These are phyloP conservation scores for Xanthoconium separans DNA, from an alignment of 1,284 basidiomycete genomes.

Conservation along the genomic window DNA sequence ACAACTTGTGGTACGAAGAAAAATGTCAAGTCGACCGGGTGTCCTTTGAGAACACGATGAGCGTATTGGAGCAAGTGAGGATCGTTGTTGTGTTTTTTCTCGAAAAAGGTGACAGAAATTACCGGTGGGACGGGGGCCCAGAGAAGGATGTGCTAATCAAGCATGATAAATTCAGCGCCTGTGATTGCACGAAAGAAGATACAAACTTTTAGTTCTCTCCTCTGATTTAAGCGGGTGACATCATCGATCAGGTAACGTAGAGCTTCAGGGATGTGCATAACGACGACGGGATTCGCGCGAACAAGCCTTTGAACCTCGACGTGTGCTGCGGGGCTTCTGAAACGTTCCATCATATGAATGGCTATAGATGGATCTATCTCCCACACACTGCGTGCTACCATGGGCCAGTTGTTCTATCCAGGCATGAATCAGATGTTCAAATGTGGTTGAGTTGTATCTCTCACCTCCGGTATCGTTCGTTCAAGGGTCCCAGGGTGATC, in stretches of 20 bases:
- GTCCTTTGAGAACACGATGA: slow-evolving; percentile 92
- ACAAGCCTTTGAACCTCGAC: slow-evolving; percentile 78
- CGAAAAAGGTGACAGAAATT: slow-evolving; percentile 84
- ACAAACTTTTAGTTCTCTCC: slow-evolving; percentile 71
- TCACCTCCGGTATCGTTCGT: slow-evolving; percentile 59
- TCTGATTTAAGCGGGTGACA: slow-evolving; percentile 51
- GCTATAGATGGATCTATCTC: slow-evolving; percentile 80
- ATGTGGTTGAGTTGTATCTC: slow-evolving; percentile 22
- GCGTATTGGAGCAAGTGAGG: slow-evolving; percentile 94
- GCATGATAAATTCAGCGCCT: slow-evolving; percentile 16
- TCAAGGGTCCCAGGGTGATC: slow-evolving; percentile 63
- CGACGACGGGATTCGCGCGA: slow-evolving; percentile 69
- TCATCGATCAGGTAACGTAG: slow-evolving; percentile 81
- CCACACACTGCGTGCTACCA: slow-evolving; percentile 78
- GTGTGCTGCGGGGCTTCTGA: slow-evolving; percentile 65
- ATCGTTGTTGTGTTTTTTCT: slow-evolving; percentile 80
- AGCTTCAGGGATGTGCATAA: slow-evolving; percentile 78
- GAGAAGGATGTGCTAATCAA: slow-evolving; percentile 71
- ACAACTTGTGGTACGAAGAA: slow-evolving; percentile 99
- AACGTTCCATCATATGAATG: slow-evolving; percentile 83
- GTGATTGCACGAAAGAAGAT: background rate
- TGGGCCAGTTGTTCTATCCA: slow-evolving; percentile 66
- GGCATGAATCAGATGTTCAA: slow-evolving; percentile 9
- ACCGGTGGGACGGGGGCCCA: slow-evolving; percentile 92
- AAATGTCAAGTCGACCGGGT: slow-evolving; percentile 94